Conservation (phyloP, 78 protist species). For the Diacronema lutheri region DNA sequence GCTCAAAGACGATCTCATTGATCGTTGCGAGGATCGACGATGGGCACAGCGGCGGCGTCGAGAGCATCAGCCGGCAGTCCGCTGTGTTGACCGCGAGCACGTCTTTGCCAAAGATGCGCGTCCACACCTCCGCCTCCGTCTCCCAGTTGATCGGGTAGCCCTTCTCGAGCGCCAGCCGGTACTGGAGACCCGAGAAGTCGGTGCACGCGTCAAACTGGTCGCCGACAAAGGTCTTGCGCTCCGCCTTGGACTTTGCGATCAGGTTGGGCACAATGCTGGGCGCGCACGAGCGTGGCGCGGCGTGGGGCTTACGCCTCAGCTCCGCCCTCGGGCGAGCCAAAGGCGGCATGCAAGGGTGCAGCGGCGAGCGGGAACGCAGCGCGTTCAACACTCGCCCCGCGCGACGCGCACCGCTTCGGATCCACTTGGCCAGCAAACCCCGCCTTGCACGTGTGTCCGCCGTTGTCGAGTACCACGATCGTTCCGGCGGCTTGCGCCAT, state of each 20-base stretch:
- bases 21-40: constrained; percentile 31
- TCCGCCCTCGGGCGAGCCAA: too few relatives aligned
- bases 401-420: not conserved
- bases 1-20: constrained; percentile 65
- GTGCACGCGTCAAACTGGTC: constrained; percentile 31
- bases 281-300: too few relatives aligned
- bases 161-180: constrained; percentile 49
- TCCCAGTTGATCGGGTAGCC: constrained; percentile 67
- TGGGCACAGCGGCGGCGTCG: constrained; percentile 58
- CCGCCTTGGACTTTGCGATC: not conserved
- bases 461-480: constrained; percentile 38
- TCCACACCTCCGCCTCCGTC: constrained; percentile 67
- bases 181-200: constrained; percentile 36
- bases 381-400: too few relatives aligned
- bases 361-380: too few relatives aligned
- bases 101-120: constrained; percentile 40
- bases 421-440: constrained; percentile 14
- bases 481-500: too few relatives aligned
- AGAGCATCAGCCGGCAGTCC: constrained; percentile 47
- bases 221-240: constrained; percentile 7
- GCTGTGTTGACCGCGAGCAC: constrained; percentile 37
- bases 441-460: constrained; percentile 24
- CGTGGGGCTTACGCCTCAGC: too few relatives aligned
- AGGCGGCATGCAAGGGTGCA: too few relatives aligned
- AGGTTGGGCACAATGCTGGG: not conserved